Percentiles rank a stretch among this genome's conserved stretches.
Conservation (phyloP, 768 basidiomycete genomes). For the Lentinula lateritia region DNA sequence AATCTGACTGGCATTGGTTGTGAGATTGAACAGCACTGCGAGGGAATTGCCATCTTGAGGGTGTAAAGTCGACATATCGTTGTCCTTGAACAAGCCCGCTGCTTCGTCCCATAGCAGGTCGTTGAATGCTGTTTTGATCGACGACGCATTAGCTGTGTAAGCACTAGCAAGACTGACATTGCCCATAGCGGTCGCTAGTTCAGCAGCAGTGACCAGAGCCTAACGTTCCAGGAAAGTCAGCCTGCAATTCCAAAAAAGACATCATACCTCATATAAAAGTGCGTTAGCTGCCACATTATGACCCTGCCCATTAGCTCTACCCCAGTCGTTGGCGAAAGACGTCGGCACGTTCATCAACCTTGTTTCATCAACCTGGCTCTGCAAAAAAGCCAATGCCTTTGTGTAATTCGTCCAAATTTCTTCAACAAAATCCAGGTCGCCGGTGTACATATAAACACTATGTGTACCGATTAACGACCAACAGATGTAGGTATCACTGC, state of each 20-base stretch:
- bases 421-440: slow-evolving; percentile 37
- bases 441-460: slow-evolving; percentile 41
- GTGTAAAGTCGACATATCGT: slow-evolving; percentile 32
- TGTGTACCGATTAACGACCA: slow-evolving; percentile 43
- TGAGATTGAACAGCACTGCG: slow-evolving; percentile 39
- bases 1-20: slow-evolving; percentile 31
- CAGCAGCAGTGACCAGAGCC: slow-evolving; percentile 29
- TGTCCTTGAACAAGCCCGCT: slow-evolving; percentile 43
- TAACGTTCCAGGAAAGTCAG: slow-evolving; percentile 4
- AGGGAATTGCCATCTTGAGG: slow-evolving; percentile 49
- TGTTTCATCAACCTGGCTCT: slow-evolving; percentile 33
- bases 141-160: slow-evolving; percentile 28
- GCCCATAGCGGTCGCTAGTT: slow-evolving; percentile 26
- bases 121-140: slow-evolving; percentile 37
- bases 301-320: slow-evolving; percentile 37
- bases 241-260: no score
- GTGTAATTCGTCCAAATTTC: slow-evolving; percentile 31
- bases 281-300: slow-evolving; percentile 31
- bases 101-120: slow-evolving; percentile 35
- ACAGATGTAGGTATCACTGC: slow-evolving; percentile 41
- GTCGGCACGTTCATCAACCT: slow-evolving; percentile 34
- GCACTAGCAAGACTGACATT: slow-evolving; percentile 16
- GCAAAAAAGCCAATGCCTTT: slow-evolving; percentile 27
- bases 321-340: slow-evolving; percentile 45
- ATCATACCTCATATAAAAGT: slow-evolving; percentile 40